A percentile compares a stretch with the other conserved stretches of the same genome.
Conservation (phyloP, 108 stramenopile genomes). For the Cyclotella cryptica region DNA sequence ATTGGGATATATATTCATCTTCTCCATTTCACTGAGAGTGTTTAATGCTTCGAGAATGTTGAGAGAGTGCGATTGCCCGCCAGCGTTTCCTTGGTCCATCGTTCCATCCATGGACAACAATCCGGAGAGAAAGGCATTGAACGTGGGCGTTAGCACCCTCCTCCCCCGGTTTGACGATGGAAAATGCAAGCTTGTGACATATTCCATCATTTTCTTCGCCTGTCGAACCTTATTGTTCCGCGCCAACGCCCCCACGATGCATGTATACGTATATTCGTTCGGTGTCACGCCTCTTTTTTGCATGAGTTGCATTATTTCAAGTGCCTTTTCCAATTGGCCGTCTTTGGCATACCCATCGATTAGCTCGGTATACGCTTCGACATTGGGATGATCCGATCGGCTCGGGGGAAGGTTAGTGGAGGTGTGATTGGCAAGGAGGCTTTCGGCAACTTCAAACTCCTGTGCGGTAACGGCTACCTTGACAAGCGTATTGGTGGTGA, state of each 20-base stretch:
- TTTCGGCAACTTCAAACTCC: conserved; percentile 72
- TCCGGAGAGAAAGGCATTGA: conserved; percentile 83
- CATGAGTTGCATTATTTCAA: conserved; percentile 66
- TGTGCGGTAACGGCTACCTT: conserved; percentile 67
- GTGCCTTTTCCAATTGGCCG: conserved; percentile 64
- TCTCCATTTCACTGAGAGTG: conserved; percentile 65
- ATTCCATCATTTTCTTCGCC: conserved; percentile 66
- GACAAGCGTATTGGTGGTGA: conserved; percentile 86
- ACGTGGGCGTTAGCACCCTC: conserved; percentile 42
- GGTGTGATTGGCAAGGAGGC: conserved; percentile 61
- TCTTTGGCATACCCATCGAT: conserved; percentile 78
- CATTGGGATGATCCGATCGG: conserved; percentile 68
- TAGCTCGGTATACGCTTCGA: conserved; percentile 86
- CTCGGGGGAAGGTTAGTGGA: neutral
- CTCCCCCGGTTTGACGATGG: conserved; percentile 35
- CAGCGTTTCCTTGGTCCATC: conserved; percentile 5
- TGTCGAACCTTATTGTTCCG: conserved; percentile 60
- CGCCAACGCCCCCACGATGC: conserved; percentile 76
- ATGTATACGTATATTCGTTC: conserved; percentile 81
- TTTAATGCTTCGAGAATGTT: conserved; percentile 61
- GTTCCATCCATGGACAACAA: conserved; percentile 38
- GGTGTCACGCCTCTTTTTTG: conserved; percentile 62
- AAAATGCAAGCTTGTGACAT: conserved; percentile 26
- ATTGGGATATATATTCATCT: conserved; percentile 62
- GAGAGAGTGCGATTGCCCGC: conserved; percentile 21